Conservation (phyloP, 108 stramenopile species). For the Nannochloropsis gaditana region DNA sequence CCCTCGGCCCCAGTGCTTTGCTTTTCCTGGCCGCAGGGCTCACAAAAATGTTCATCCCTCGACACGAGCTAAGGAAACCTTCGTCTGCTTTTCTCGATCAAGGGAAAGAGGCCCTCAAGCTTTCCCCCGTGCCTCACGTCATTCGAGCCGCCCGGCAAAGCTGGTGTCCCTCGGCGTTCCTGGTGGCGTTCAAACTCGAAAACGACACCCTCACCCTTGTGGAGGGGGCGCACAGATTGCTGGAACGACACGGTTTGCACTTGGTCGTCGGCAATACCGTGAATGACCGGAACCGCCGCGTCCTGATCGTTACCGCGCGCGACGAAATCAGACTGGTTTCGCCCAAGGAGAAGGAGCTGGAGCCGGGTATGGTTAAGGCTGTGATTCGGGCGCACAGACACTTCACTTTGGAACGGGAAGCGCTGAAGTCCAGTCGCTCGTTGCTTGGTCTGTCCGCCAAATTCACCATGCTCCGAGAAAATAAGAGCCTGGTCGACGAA, state of each 20-base stretch:
- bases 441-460: background rate
- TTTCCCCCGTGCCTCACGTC: background rate
- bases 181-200: background rate
- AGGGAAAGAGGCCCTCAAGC: slow-evolving; percentile 11
- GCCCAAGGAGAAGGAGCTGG: background rate
- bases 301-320: background rate
- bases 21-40: slow-evolving; percentile 10
- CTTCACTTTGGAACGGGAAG: background rate
- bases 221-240: background rate
- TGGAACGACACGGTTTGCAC: slow-evolving; percentile 1
- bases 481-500: background rate
- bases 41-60: background rate
- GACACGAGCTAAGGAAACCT: background rate
- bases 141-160: background rate
- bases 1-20: background rate
- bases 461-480: background rate
- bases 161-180: background rate
- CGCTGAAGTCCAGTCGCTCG: background rate
- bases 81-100: background rate
- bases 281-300: background rate
- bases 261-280: background rate
- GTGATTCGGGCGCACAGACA: background rate
- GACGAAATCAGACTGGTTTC: background rate
- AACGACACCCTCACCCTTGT: background rate
- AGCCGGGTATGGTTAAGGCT: slow-evolving; percentile 8